A percentile compares a stretch with the other conserved stretches of the same genome.
Conservation (phyloP, 768 basidiomycete genomes). For the Tricholoma saponaceum region DNA sequence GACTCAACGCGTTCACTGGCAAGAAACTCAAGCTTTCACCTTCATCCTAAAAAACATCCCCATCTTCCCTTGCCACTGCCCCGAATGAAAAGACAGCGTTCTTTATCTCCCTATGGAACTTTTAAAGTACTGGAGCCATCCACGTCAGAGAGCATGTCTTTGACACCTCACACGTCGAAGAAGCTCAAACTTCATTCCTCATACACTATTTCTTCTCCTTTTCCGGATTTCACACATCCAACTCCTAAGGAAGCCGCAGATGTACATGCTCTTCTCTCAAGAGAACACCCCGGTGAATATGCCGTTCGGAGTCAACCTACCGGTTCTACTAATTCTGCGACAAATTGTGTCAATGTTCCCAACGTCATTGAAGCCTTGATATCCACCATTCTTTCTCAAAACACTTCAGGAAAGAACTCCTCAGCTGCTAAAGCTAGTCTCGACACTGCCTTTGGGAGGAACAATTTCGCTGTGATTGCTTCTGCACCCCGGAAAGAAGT, state of each 20-base stretch:
- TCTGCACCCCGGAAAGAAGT: slow-evolving; percentile 36
- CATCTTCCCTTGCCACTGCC: neutral
- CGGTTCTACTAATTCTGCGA: slow-evolving; percentile 32
- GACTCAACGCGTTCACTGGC: neutral
- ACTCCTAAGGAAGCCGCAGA: slow-evolving; percentile 37
- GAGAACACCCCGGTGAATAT: slow-evolving; percentile 29
- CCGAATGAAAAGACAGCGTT: slow-evolving; percentile 5
- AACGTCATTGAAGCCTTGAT: slow-evolving; percentile 59
- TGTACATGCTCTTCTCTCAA: slow-evolving; percentile 37
- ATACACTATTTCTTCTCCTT: slow-evolving; percentile 41
- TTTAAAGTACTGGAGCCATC: neutral
- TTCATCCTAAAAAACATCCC: too few species aligned
- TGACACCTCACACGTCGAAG: slow-evolving; percentile 29
- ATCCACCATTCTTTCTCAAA: slow-evolving; percentile 57
- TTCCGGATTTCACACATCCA: slow-evolving; percentile 40
- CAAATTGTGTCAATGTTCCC: slow-evolving; percentile 41
- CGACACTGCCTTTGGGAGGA: slow-evolving; percentile 44
- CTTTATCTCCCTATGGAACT: slow-evolving; percentile 2
- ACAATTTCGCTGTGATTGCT: slow-evolving; percentile 48
- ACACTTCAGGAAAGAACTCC: slow-evolving; percentile 48
- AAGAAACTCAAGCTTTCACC: neutral
- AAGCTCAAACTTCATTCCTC: slow-evolving; percentile 47
- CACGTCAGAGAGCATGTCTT: neutral
- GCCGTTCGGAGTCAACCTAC: slow-evolving; percentile 24
- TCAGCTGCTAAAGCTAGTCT: slow-evolving; percentile 45